Conservation (phyloP, 768 basidiomycete species). For the Mycena kentingensis region DNA sequence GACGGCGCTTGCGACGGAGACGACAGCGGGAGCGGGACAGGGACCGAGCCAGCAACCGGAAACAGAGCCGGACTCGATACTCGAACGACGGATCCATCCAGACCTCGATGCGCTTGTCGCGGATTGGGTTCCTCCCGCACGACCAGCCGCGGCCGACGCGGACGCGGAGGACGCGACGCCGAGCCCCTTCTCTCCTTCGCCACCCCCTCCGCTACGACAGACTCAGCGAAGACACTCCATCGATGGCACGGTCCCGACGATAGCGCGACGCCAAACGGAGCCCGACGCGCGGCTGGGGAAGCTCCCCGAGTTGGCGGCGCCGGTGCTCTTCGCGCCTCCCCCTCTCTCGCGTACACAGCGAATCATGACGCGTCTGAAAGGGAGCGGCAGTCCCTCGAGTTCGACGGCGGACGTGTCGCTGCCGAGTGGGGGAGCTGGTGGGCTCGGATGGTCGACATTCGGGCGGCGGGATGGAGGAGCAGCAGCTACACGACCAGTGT, state of each 20-base stretch:
- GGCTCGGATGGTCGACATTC: slow-evolving; percentile 22
- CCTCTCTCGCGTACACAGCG: slow-evolving; percentile 5
- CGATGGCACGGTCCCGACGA: slow-evolving; percentile 3
- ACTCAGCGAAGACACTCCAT: slow-evolving; percentile 15
- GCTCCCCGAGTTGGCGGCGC: slow-evolving; percentile 7
- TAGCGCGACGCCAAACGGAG: background rate
- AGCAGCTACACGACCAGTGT: background rate
- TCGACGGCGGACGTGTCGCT: slow-evolving; percentile 5
- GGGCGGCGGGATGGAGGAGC: slow-evolving; percentile 3
- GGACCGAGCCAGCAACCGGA: background rate
- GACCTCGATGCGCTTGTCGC: slow-evolving; percentile 21
- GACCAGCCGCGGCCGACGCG: background rate
- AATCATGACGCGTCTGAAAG: slow-evolving; percentile 10
- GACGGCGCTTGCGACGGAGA: no score
- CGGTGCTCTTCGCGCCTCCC: slow-evolving; percentile 6
- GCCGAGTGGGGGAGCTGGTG: background rate
- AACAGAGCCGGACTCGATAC: background rate
- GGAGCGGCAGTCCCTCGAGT: slow-evolving; percentile 6
- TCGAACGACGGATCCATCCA: slow-evolving; percentile 20
- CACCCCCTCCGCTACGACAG: slow-evolving; percentile 13
- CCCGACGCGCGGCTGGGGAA: slow-evolving; percentile 1
- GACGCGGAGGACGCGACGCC: background rate
- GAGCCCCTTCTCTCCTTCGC: background rate
- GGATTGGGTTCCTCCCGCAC: slow-evolving; percentile 11
- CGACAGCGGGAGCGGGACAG: no score